These are phyloP conservation scores for Canavalia gladiata DNA, from an alignment of 306 rosid genomes.

Conservation along the genomic window DNA sequence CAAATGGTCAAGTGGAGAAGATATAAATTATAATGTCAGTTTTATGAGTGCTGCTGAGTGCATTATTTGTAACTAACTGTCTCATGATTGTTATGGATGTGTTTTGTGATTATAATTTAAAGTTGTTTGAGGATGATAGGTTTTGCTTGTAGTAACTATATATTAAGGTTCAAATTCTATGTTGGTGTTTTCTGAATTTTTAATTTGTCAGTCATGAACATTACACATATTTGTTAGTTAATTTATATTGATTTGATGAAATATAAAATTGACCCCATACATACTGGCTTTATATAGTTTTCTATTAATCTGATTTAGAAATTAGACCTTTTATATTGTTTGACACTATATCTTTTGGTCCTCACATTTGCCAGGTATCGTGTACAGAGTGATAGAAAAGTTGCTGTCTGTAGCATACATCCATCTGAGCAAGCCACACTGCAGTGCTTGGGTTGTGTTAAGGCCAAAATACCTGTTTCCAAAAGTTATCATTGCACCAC, in stretches of 20 bases:
- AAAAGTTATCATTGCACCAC: slow-evolving; percentile 95
- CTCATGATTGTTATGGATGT: slow-evolving; percentile 25
- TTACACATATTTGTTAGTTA: slow-evolving; percentile 29
- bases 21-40: background rate
- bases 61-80: slow-evolving; percentile 26
- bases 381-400: slow-evolving; percentile 86
- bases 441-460: slow-evolving; percentile 91
- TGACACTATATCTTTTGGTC: slow-evolving; percentile 36
- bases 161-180: background rate
- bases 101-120: background rate
- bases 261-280: slow-evolving; percentile 1
- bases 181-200: slow-evolving; percentile 21
- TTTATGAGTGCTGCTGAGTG: background rate
- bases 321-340: background rate
- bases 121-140: slow-evolving; percentile 14
- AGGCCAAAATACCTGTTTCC: slow-evolving; percentile 81
- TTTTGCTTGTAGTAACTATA: slow-evolving; percentile 21
- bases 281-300: slow-evolving; percentile 19
- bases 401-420: slow-evolving; percentile 92
- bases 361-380: slow-evolving; percentile 81
- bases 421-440: slow-evolving; percentile 94
- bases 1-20: slow-evolving; percentile 22
- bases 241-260: slow-evolving; percentile 13
- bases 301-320: slow-evolving; percentile 33
- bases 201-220: slow-evolving; percentile 17